These are phyloP conservation scores for Fragaria iinumae DNA, from an alignment of 306 rosid species.

Conservation along the genomic window DNA sequence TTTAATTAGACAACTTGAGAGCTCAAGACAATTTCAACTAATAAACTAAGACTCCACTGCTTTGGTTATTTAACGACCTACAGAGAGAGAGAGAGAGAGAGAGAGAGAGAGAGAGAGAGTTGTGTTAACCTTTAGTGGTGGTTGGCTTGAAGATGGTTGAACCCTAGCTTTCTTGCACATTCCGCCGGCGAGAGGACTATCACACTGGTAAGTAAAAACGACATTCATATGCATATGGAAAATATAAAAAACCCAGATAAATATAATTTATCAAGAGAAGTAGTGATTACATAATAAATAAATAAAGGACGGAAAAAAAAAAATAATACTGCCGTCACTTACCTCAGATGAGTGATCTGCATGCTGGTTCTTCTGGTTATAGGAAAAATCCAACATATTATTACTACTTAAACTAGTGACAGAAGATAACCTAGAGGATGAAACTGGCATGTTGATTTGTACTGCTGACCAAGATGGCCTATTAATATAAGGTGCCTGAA, in stretches of 20 bases:
- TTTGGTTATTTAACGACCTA: neutral
- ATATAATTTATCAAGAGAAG: neutral
- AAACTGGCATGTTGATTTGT: conserved; percentile 44
- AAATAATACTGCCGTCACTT: neutral
- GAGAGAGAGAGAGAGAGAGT: neutral
- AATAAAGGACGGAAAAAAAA: too few relatives aligned
- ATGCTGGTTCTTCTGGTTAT: conserved; percentile 38
- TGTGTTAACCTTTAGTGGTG: conserved; percentile 60
- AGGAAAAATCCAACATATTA: conserved; percentile 61
- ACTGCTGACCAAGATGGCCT: conserved; percentile 46
- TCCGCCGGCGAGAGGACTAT: conserved; percentile 46
- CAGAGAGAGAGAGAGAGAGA: neutral
- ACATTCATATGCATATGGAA: neutral
- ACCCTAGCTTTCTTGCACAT: conserved; percentile 72
- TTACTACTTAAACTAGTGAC: conserved; percentile 42
- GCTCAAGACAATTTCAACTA: neutral
- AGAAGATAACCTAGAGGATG: conserved; percentile 52
- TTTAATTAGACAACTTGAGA: neutral
- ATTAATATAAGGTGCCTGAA: conserved; percentile 25
- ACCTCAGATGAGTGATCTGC: conserved; percentile 61
- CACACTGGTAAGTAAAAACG: conserved; percentile 37
- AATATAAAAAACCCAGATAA: neutral
- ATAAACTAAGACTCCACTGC: neutral
- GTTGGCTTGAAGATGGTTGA: conserved; percentile 65
- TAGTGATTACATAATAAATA: neutral